Base-by-base conservation (phyloP, 768 basidiomycete species). In the Harrya chromipes region DNA sequence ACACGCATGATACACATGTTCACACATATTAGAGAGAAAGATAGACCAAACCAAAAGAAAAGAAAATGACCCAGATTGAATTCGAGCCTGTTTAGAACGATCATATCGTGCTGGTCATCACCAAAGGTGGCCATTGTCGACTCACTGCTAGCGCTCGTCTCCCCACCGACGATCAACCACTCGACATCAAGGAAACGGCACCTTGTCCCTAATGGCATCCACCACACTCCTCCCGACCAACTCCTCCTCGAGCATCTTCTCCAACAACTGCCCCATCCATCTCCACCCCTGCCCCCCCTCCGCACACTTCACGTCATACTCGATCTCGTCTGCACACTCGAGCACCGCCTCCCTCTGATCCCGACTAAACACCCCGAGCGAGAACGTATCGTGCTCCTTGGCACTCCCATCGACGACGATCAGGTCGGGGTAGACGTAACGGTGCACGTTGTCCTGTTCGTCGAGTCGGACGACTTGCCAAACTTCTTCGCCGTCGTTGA, bases 401-500 rank as follows among this genome's bases (percentile, higher is more conserved):
- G 47, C 60, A 40, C 19, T 24, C 26, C 23, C 52, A 6, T 65
- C 57, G 36, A 65, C 55, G 23, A 63, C 63, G 49, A 65, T 56
- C 36, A 66, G 16, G 29, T 65, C 63, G 7, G 65, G 65, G 12
- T 65, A 67, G 29, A 63, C 51, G 46, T 67, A 65, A 19, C 46
- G 53, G 47, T 50, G 35, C 19, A 43, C 14, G 21, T 40, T 23
- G 38, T 53, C 55, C 5, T 40, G 59, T 4, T 39, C 38, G 21
- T 54, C 49, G 33, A 67, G 60, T 14, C 63, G 63, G 13, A 61
- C 53, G 52, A 60, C 63, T 6, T 64, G 65, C 59, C 64, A 67
- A 3, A 64, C 57, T 29, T 64, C 53, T 14, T 54, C 54, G 13
- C 62, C 59, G 19, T 61, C 59, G 36, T 6, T 11, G 34, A 64